Evolutionary conservation across 2,329 filamentous ascomycete species (phyloP), one percentile per base, ranked within the genome.

Genomic region (Penicillium hesseltinei): DNA sequence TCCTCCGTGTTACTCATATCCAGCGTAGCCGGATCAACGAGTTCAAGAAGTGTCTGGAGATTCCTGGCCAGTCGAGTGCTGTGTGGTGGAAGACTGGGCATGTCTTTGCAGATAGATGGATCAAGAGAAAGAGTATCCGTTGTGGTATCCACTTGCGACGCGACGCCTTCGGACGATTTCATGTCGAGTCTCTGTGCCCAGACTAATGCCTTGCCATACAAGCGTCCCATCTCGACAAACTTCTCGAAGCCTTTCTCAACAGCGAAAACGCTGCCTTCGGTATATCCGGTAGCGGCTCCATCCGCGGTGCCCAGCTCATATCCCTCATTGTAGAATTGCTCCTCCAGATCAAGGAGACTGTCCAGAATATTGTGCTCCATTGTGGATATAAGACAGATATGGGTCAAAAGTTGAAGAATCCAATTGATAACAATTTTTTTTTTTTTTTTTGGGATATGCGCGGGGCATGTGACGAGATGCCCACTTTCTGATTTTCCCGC

Each of bases 211-310:
- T 86, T 88, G 44, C 91, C 90, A 66, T 93, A 88, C 33, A 97
- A 76, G 57, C 83, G 82, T 2, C 93, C 93, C 73, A 91, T 84
- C 61, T 91, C 88, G 42, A 89, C 71, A 69, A 95, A 97, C 76
- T 96, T 97, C 67, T 96, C 91, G 67, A 94, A 97, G 0, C 92
- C 93, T 63, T 92, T 94, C 72, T 95, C 89, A 42, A 97, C 84
- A 0, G 93, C 94, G 71, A 97, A 91, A 21, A 91, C 85, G 51
- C 92, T 89, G 59, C 94, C 94, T 81, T 99, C 94, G 62, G 91
- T 86, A 57, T 88, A 87, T 39, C 94, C 94, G 33, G 90, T 88
- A 58, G 83, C 82, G 40, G 85, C 80, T 58, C 94, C 94, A 75
- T 96, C 93, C 40, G 81, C 77, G 47, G 85, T 74, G 43, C 94